phyloP scores from a whole-genome alignment of 768 basidiomycete genomes.

The Suillus alpinus region DNA sequence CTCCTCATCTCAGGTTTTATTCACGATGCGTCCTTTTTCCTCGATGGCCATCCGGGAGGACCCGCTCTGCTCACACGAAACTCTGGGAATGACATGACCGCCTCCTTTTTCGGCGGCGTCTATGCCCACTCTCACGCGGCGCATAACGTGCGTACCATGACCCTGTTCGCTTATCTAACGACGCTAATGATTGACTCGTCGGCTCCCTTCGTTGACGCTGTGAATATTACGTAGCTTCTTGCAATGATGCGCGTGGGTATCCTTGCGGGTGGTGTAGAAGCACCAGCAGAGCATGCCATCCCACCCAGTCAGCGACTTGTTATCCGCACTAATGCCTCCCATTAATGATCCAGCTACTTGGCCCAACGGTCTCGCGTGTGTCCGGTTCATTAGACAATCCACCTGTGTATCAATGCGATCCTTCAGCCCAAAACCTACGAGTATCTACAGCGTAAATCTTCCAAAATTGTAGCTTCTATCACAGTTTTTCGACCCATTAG shows the following conservation, averaged over 20 bases:
- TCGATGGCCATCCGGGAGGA: conserved; percentile 82
- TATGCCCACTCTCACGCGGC: conserved; percentile 84
- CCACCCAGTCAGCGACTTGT: conserved; percentile 45
- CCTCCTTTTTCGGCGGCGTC: conserved; percentile 82
- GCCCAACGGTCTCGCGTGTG: not conserved
- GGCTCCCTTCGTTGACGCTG: not conserved
- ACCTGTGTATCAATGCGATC: not conserved
- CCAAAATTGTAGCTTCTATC: not conserved
- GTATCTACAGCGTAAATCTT: conserved; percentile 1
- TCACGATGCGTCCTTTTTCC: conserved; percentile 74
- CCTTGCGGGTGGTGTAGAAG: conserved; percentile 62
- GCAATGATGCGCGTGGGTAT: conserved; percentile 77
- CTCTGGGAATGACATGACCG: conserved; percentile 81
- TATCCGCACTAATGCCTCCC: conserved; percentile 18
- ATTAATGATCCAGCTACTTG: not conserved
- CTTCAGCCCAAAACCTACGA: not conserved
- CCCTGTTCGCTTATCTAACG: conserved; percentile 2
- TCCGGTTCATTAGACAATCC: not conserved
- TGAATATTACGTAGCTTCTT: conserved; percentile 42
- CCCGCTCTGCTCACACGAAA: conserved; percentile 50
- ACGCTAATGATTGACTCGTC: not conserved
- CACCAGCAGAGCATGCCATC: conserved; percentile 38
- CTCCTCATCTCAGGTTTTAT: conserved; percentile 84
- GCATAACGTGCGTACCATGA: conserved; percentile 53
- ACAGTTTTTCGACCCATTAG: not conserved